These are phyloP conservation scores for Hordeum vulgare DNA, from an alignment of 176 grass and related monocot genomes.

Conservation along the genomic window DNA sequence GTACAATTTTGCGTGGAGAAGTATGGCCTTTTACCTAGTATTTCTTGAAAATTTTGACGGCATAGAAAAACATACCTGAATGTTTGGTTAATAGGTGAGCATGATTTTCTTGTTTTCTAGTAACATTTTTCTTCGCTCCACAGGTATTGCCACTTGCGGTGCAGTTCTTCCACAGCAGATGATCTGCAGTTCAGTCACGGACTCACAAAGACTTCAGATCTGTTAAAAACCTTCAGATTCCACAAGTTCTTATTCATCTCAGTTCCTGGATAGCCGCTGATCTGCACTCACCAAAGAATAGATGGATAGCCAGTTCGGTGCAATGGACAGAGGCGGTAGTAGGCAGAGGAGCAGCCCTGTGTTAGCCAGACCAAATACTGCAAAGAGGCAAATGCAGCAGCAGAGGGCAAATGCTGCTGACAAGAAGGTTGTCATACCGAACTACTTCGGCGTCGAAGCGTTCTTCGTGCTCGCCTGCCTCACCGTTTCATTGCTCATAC, in stretches of 20 bases:
- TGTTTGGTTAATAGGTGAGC: not conserved
- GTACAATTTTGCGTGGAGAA: not conserved
- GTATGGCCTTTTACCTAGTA: not conserved
- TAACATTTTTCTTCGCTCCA: not conserved
- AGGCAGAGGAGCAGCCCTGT: constrained; percentile 23
- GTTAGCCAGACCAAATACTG: not conserved
- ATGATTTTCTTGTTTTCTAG: not conserved
- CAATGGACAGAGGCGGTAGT: not conserved
- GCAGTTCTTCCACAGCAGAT: not conserved
- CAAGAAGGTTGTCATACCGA: constrained; percentile 20
- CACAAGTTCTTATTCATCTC: not conserved
- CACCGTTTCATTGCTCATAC: constrained; percentile 49
- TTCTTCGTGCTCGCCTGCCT: constrained; percentile 47
- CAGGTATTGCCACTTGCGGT: not conserved
- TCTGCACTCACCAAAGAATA: not conserved
- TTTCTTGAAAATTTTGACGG: not conserved
- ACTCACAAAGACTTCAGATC: constrained; percentile 6
- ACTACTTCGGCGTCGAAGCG: constrained; percentile 47
- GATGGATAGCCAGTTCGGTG: not conserved
- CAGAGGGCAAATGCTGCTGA: constrained; percentile 11
- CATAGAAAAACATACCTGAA: not conserved
- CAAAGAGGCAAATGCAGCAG: constrained; percentile 23
- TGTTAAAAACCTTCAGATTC: not conserved
- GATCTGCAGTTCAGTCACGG: not conserved
- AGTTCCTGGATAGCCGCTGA: not conserved